Base-by-base conservation (phyloP, 148 eudicot genomes). In the Vaccinium vitisidaea region DNA sequence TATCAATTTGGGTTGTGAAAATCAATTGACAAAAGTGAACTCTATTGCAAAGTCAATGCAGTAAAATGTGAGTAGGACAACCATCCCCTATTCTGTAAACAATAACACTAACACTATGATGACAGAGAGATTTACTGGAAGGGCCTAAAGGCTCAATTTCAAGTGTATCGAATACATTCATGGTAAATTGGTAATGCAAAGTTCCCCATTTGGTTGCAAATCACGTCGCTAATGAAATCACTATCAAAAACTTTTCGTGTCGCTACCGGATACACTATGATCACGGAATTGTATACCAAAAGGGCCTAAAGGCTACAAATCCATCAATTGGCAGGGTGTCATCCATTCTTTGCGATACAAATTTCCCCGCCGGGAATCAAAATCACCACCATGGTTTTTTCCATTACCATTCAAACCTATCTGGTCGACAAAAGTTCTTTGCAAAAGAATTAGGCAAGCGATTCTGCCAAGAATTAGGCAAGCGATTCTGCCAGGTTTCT, bases 231-330 rank as follows among this genome's bases (percentile, higher is more conserved):
- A 61, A 19, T 19, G 25, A 61, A 61, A 61, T 61, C 25, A 61
- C 9, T 21, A 18, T 21, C 25, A 61, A 21, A 23, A 61, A 1
- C 67, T 19, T 19, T 21, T 2, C 21, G 23, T 21, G 12, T 61
- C 7, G 7, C 23, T 19, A 61, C 25, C 11, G 4, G 25, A 19
- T 19, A 21, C 67, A 8, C 23, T 11, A 53, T 53, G 13, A 53
- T 53, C 55, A 8, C 55, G 2, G 55, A 53, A 53, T 43, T 43
- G 46, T 43, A 43, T 43, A 43, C 46, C 6, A 6, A 4, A 53
- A 13, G 55, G 12, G 55, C 15, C 54, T 61, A 8, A 77, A 63
- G 74, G 70, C 65, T 54, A 87, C 83, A 90, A 87, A 86, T 80
- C 83, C 81, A 78, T 78, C 83, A 21, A 85, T 16, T 61, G 50